phyloP scores from a whole-genome alignment of 192 early-diverging fungal species.

The Phlyctochytrium planicorne region DNA sequence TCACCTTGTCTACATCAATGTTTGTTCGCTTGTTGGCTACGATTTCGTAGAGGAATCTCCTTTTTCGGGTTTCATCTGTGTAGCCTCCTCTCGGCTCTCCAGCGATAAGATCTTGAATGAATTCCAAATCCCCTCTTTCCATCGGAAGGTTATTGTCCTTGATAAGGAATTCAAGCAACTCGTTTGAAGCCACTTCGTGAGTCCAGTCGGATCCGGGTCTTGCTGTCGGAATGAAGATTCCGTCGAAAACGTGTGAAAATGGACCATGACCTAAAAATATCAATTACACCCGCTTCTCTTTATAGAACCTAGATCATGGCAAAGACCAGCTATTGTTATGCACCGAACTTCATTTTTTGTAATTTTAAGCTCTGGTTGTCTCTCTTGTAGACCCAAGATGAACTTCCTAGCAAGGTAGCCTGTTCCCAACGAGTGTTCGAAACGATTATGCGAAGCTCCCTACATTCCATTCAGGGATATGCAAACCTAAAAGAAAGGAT shows the following conservation, averaged over 20 bases:
- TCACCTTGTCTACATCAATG: constrained; percentile 94
- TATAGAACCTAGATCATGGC: constrained; percentile 72
- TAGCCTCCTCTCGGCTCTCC: constrained; percentile 32
- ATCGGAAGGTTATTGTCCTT: constrained; percentile 65
- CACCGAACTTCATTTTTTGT: constrained; percentile 77
- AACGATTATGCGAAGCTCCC: constrained; percentile 93
- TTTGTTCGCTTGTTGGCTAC: constrained; percentile 93
- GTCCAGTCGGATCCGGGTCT: constrained; percentile 42
- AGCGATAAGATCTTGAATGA: constrained; percentile 52
- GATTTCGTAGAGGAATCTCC: constrained; percentile 89
- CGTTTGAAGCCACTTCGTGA: constrained; percentile 66
- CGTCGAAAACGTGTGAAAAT: constrained; percentile 95
- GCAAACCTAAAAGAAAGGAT: constrained; percentile 7
- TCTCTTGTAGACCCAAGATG: constrained; percentile 64
- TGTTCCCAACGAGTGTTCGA: constrained; percentile 93
- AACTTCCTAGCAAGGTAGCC: constrained; percentile 75
- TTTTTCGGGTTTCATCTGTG: constrained; percentile 13
- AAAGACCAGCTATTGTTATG: constrained; percentile 86
- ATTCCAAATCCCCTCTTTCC: constrained; percentile 25
- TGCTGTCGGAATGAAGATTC: constrained; percentile 72
- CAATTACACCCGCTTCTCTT: neutral
- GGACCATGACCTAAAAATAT: constrained; percentile 78
- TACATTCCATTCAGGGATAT: constrained; percentile 10
- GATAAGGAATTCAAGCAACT: constrained; percentile 81
- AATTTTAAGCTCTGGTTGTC: constrained; percentile 80